phyloP scores from a whole-genome alignment of 352 stramenopile species.

The Phytophthora sp. region DNA sequence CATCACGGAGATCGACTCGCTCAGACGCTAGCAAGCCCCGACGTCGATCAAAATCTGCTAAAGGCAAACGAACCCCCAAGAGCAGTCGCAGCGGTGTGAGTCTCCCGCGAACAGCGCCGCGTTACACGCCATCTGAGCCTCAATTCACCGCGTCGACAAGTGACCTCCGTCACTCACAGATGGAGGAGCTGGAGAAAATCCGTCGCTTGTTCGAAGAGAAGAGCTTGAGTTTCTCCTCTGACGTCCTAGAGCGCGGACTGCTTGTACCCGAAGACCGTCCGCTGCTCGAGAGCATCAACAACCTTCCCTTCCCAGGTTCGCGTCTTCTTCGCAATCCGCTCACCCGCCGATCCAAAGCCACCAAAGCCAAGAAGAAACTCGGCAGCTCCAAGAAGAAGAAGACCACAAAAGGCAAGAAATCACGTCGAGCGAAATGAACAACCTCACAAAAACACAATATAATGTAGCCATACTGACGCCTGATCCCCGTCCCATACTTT shows the following conservation, averaged over 20 bases:
- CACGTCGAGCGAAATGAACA: not conserved
- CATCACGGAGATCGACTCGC: slow-evolving; percentile 20
- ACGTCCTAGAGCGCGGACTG: slow-evolving; percentile 57
- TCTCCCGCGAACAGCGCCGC: slow-evolving; percentile 7
- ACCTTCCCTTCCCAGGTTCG: slow-evolving; percentile 58
- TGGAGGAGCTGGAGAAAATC: slow-evolving; percentile 73
- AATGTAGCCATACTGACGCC: slow-evolving; percentile 35
- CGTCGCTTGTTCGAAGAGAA: slow-evolving; percentile 61
- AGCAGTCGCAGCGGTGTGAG: slow-evolving; percentile 1
- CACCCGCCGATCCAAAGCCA: slow-evolving; percentile 16
- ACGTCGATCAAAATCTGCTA: slow-evolving; percentile 16
- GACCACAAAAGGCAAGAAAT: slow-evolving; percentile 50
- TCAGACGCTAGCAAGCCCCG: slow-evolving; percentile 5
- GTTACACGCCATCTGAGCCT: not conserved
- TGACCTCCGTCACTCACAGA: slow-evolving; percentile 57
- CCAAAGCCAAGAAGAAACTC: slow-evolving; percentile 41
- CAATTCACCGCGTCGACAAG: slow-evolving; percentile 43
- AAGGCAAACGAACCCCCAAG: slow-evolving; percentile 8
- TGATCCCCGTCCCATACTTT: not conserved
- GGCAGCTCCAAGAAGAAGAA: slow-evolving; percentile 53
- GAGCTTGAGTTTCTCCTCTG: slow-evolving; percentile 46
- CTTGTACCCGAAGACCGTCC: slow-evolving; percentile 66
- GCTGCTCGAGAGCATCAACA: slow-evolving; percentile 51
- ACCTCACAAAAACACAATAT: slow-evolving; percentile 3
- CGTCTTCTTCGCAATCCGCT: slow-evolving; percentile 58